Evolutionary conservation across 2,329 filamentous ascomycete species (phyloP).

Genomic region (Capronia coronata): DNA sequence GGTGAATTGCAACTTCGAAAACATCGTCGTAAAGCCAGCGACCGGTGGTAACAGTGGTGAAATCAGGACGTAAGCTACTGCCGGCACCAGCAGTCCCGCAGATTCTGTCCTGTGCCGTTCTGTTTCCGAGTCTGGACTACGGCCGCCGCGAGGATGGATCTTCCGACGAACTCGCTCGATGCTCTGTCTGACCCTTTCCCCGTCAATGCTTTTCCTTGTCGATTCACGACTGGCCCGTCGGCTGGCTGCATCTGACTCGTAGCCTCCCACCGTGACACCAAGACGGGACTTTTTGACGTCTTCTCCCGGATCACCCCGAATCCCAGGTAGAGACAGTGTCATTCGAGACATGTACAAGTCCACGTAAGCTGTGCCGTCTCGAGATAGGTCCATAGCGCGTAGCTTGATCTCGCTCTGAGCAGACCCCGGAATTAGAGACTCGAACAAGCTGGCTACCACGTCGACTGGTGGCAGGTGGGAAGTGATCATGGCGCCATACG

Average conservation of each 20-base stretch:
- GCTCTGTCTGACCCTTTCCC: conserved; percentile 34
- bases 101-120: neutral
- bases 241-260: conserved; percentile 40
- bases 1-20: conserved; percentile 41
- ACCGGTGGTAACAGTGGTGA: conserved; percentile 56
- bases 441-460: conserved; percentile 56
- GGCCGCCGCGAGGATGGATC: conserved; percentile 27
- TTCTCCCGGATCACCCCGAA: neutral
- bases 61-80: conserved; percentile 51
- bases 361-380: conserved; percentile 20
- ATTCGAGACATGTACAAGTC: conserved; percentile 6
- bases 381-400: conserved; percentile 56
- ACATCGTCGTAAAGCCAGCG: conserved; percentile 57
- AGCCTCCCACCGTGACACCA: conserved; percentile 40
- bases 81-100: conserved; percentile 25
- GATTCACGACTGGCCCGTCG: conserved; percentile 40
- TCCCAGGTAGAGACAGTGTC: conserved; percentile 3
- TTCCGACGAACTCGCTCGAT: conserved; percentile 36
- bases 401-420: conserved; percentile 62
- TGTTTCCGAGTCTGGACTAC: conserved; percentile 29
- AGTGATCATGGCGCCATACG: conserved; percentile 80
- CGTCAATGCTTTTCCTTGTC: conserved; percentile 36
- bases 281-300: conserved; percentile 7
- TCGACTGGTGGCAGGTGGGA: conserved; percentile 58
- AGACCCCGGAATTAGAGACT: conserved; percentile 47